Conservation (phyloP, 108 stramenopile species). For the Nannochloropsis gaditana region DNA sequence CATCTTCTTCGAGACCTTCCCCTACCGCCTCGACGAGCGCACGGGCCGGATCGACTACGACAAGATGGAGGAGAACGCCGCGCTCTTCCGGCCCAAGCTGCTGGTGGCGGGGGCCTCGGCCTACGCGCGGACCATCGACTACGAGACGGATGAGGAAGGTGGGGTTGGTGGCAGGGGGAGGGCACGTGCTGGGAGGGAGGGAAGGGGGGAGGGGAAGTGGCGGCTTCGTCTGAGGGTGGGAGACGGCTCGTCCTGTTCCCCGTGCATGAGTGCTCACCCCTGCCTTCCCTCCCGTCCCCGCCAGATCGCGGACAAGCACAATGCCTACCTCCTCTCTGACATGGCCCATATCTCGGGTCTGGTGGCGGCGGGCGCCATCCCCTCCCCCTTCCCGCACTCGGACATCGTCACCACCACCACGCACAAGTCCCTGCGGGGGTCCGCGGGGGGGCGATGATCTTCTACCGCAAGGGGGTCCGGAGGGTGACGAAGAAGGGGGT, state of each 20-base stretch:
- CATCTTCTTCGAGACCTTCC: conserved; percentile 95
- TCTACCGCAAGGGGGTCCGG: conserved; percentile 62
- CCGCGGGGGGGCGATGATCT: conserved; percentile 99
- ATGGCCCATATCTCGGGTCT: conserved; percentile 99
- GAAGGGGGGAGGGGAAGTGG: no score
- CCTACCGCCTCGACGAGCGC: conserved; percentile 91
- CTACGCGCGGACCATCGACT: conserved; percentile 97
- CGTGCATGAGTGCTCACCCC: not conserved
- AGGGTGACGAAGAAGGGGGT: conserved; percentile 84
- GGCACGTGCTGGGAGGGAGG: no score
- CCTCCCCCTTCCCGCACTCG: conserved; percentile 88
- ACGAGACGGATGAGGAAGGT: conserved; percentile 85
- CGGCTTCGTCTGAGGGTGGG: no score
- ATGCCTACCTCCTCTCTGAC: conserved; percentile 90
- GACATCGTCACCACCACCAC: conserved; percentile 99
- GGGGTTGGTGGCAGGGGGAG: not conserved
- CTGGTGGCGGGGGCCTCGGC: conserved; percentile 98
- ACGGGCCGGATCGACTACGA: conserved; percentile 97
- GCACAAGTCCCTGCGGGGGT: conserved; percentile 96
- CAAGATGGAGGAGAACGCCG: conserved; percentile 79
- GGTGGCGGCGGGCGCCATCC: conserved; percentile 88
- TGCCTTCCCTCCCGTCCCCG: not conserved
- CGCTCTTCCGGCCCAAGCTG: conserved; percentile 85
- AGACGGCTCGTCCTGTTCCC: not conserved
- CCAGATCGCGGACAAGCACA: conserved; percentile 76